Evolutionary conservation across 2,329 filamentous ascomycete species (phyloP), one percentile per base, ranked within the genome.

Genomic region (Talaromyces sp.): DNA sequence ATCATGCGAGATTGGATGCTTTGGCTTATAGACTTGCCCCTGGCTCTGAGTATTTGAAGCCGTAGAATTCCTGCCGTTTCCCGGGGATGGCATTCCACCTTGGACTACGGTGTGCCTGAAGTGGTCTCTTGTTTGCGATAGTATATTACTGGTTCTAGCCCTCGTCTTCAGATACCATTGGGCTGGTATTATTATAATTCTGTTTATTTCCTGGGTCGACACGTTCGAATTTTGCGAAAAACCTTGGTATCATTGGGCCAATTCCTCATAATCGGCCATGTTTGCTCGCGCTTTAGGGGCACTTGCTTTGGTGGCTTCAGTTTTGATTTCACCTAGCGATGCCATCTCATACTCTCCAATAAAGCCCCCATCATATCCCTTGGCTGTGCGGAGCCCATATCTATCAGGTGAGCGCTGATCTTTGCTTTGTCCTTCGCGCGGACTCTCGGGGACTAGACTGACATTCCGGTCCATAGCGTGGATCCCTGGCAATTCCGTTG

Each of bases 311-410:
- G n/a, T 51, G 40, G 52, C 27, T 2, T 54, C 49, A 1, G 44
- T 39, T 43, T 36, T 49, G 32, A 41, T 56, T 6, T 48, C 44
- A 33, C 44, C 29, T 29, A 43, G 37, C 14, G 16, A 50, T 49
- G 56, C 54, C 7, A 49, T 58, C 24, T 51, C 29, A 6, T 63
- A 60, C 40, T 49, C 52, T 19, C 61, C 58, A 4, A 37, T 60
- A n/a, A 55, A 61, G 35, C 70, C 71, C 16, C 74, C 72, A 6
- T 72, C 73, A 10, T 76, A 74, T 60, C 72, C 73, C 3, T 54
- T 76, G 41, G 73, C 72, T 2, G 72, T 76, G 39, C 66, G 66
- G 30, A 73, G 69, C 58, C 71, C 72, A 35, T 74, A 74, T 56
- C 58, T 75, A 29, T 73, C 70, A 47, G 53, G 62, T 65, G 32